Evolutionary conservation across 1,139 yeast species (phyloP).

Genomic region (Zygosaccharomyces pseudobailii): DNA sequence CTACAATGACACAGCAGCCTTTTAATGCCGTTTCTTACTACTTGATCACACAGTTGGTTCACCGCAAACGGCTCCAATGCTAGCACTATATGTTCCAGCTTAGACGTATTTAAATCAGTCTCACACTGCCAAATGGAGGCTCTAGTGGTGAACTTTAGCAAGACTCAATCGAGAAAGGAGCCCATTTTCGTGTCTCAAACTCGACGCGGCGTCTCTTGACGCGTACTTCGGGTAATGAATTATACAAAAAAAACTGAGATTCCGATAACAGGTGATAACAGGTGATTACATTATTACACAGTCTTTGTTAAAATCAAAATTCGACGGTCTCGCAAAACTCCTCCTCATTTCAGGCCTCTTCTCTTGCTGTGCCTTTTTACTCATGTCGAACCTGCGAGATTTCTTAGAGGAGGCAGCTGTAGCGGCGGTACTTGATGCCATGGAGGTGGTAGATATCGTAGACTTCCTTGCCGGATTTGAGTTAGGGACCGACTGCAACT

Average conservation of each 20-base stretch:
- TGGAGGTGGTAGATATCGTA: not conserved
- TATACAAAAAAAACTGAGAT: not conserved
- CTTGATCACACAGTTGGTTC: not conserved
- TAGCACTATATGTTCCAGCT: not conserved
- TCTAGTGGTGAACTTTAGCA: not conserved
- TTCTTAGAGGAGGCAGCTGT: not conserved
- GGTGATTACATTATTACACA: conserved; percentile 12
- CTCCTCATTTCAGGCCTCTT: not conserved
- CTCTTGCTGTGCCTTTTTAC: not conserved
- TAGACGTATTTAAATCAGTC: not conserved
- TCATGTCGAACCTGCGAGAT: not conserved
- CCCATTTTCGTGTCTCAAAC: conserved; percentile 3
- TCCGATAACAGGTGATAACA: not conserved
- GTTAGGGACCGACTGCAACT: not conserved
- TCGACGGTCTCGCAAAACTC: not conserved
- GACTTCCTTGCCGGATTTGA: not conserved
- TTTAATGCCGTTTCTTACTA: not conserved
- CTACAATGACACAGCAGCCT: not conserved
- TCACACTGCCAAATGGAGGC: not conserved
- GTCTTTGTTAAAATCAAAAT: conserved; percentile 6
- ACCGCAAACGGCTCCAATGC: not conserved
- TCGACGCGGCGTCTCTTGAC: conserved; percentile 6
- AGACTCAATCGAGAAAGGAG: not conserved
- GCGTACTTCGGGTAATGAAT: conserved; percentile 4
- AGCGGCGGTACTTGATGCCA: not conserved